Evolutionary conservation across 2,329 filamentous ascomycete species (phyloP).

Genomic region (Penicillium sp.): DNA sequence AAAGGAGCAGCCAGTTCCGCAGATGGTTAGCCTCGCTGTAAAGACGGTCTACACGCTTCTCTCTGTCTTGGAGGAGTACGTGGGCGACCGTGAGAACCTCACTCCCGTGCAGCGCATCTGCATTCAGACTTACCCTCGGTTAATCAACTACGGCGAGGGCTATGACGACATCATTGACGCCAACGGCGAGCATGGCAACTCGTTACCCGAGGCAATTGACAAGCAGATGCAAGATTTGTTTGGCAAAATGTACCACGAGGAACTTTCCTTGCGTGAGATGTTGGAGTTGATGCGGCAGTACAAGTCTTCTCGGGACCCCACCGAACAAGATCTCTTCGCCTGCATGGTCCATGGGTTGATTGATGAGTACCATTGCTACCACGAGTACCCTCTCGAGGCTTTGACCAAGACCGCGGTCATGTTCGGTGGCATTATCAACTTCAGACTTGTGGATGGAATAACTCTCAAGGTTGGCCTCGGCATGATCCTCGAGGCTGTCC

Average conservation of each 20-base stretch:
- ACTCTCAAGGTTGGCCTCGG: slow-evolving; percentile 91
- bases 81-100: slow-evolving; percentile 65
- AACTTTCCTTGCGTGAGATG: slow-evolving; percentile 82
- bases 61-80: slow-evolving; percentile 72
- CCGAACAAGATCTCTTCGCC: slow-evolving; percentile 92
- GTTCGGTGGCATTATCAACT: slow-evolving; percentile 95
- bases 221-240: slow-evolving; percentile 96
- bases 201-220: slow-evolving; percentile 75
- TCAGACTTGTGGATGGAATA: slow-evolving; percentile 84
- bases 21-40: slow-evolving; percentile 76
- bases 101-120: slow-evolving; percentile 82
- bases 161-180: slow-evolving; percentile 88
- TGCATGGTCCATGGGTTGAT: slow-evolving; percentile 99
- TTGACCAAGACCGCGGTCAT: slow-evolving; percentile 93
- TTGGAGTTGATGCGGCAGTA: slow-evolving; percentile 82
- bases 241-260: slow-evolving; percentile 95
- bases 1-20: slow-evolving; percentile 63
- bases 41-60: slow-evolving; percentile 82
- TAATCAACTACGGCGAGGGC: slow-evolving; percentile 95
- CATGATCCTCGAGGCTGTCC: slow-evolving; percentile 96
- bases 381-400: slow-evolving; percentile 93
- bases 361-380: slow-evolving; percentile 94
- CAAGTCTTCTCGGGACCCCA: slow-evolving; percentile 80
- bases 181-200: slow-evolving; percentile 80
- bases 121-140: slow-evolving; percentile 85